Evolutionary conservation across 768 basidiomycete genomes (phyloP), one percentile per base, ranked within the genome.

Genomic region (Mycena rebaudengoi): DNA sequence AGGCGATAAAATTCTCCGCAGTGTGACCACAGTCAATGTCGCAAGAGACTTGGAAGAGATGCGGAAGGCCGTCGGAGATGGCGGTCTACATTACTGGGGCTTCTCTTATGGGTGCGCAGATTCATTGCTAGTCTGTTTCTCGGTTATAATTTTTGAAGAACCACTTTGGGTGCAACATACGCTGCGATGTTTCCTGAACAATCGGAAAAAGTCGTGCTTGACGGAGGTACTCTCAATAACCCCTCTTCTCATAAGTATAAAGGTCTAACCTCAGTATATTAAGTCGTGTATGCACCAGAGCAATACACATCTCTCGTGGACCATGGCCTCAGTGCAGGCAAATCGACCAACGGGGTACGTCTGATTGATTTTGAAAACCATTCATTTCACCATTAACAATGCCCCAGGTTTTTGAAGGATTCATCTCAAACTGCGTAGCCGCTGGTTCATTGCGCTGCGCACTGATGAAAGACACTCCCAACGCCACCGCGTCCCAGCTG

Each of bases 101-200:
- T 65, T 65, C n/a, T 65, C 64, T 20, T 65, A 61, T 26, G 64
- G 64, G 64, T 65, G 16, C 28, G 7, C 16, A 37, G 12, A 32
- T 16, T 13, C 7, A 25, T 25, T 29, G 35, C 28, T 14, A 13
- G n/a, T 43, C 7, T 26, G 2, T n/a, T n/a, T n/a, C n/a, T n/a
- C n/a, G n/a, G n/a, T n/a, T n/a, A 21, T 21, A 25, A 20, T 21
- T 40, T 4, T 14, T 23, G 23, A 32, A 65, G 64, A 7, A 65
- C 64, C 4, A 55, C 57, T 0, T 48, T 65, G 0, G 64, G 64
- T 7, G 64, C 64, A 14, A 65, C 59, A 2, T 60, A 65, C 23
- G 64, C 61, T 16, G 64, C 64, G 18, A 65, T 65, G 64, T 65
- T 65, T n/a, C 64, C 64, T 4, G 53, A 61, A 28, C 53, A 44